Conservation (phyloP, 1,284 basidiomycete species). For the Tylopilus microsporus region DNA sequence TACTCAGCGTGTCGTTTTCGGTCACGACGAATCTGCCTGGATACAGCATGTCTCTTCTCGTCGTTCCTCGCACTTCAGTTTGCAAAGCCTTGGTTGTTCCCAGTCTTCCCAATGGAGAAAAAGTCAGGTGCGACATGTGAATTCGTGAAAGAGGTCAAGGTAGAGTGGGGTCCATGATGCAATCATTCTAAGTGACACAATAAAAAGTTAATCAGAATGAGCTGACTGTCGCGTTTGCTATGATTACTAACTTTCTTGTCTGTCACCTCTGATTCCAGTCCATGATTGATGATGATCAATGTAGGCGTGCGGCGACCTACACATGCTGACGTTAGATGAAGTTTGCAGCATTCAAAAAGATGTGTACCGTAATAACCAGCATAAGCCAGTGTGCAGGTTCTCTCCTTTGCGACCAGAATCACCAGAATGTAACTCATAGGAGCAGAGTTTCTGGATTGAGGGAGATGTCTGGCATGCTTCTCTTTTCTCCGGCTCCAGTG, state of each 20-base stretch:
- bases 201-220: slow-evolving; percentile 99
- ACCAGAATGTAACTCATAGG: slow-evolving; percentile 93
- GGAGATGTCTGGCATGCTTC: slow-evolving; percentile 93
- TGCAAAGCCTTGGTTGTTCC: slow-evolving; percentile 94
- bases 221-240: slow-evolving; percentile 97
- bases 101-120: slow-evolving; percentile 99
- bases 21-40: slow-evolving; percentile 62
- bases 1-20: slow-evolving; percentile 56
- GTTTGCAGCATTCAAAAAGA: background rate
- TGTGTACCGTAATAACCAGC: slow-evolving; percentile 94
- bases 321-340: slow-evolving; percentile 44
- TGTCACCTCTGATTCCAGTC: slow-evolving; percentile 76
- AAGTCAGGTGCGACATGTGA: slow-evolving; percentile 98
- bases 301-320: slow-evolving; percentile 89
- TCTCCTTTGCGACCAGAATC: slow-evolving; percentile 85
- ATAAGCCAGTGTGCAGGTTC: slow-evolving; percentile 95
- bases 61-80: slow-evolving; percentile 85
- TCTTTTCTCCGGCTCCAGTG: slow-evolving; percentile 92
- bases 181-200: slow-evolving; percentile 99
- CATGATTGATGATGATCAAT: slow-evolving; percentile 96
- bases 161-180: slow-evolving; percentile 89
- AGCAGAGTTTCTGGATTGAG: slow-evolving; percentile 91
- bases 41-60: slow-evolving; percentile 71
- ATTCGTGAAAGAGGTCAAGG: slow-evolving; percentile 97
- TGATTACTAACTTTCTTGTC: slow-evolving; percentile 97